phyloP scores from a whole-genome alignment of 306 rosid genomes.

The Gastrolobium villosum region DNA sequence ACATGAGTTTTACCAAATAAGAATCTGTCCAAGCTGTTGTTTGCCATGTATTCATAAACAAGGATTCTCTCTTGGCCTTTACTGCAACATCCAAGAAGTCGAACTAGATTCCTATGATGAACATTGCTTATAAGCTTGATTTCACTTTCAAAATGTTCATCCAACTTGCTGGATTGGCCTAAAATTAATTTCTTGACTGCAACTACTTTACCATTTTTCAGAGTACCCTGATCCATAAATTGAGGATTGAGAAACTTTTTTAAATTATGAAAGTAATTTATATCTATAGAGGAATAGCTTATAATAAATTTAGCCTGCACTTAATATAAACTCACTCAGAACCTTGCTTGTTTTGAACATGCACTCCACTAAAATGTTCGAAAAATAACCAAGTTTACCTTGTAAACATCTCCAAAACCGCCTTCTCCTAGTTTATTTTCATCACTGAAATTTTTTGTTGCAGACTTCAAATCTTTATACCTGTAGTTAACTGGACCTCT shows the following conservation, averaged over 20 bases:
- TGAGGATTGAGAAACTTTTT: neutral
- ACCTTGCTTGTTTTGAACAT: neutral
- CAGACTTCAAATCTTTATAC: conserved; percentile 63
- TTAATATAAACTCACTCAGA: too few species aligned
- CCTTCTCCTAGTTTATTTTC: conserved; percentile 77
- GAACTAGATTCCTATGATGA: conserved; percentile 12
- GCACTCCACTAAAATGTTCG: neutral
- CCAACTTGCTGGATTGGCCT: conserved; percentile 51
- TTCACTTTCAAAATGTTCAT: conserved; percentile 67
- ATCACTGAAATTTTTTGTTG: conserved; percentile 63
- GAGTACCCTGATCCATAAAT: conserved; percentile 59
- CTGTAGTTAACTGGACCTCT: conserved; percentile 68
- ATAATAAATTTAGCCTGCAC: too few species aligned
- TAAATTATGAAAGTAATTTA: neutral
- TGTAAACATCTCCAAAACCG: conserved; percentile 76
- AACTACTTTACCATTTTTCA: conserved; percentile 69
- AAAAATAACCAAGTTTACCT: conserved; percentile 51
- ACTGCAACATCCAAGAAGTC: conserved; percentile 2
- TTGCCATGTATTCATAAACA: conserved; percentile 21
- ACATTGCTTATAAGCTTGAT: conserved; percentile 32
- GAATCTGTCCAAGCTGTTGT: conserved; percentile 66
- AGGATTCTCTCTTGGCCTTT: conserved; percentile 24
- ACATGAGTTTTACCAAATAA: conserved; percentile 62
- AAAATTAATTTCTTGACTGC: conserved; percentile 70
- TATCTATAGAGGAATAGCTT: neutral